phyloP scores from a whole-genome alignment of 1,284 basidiomycete species.

The Amylostereum areolatum region DNA sequence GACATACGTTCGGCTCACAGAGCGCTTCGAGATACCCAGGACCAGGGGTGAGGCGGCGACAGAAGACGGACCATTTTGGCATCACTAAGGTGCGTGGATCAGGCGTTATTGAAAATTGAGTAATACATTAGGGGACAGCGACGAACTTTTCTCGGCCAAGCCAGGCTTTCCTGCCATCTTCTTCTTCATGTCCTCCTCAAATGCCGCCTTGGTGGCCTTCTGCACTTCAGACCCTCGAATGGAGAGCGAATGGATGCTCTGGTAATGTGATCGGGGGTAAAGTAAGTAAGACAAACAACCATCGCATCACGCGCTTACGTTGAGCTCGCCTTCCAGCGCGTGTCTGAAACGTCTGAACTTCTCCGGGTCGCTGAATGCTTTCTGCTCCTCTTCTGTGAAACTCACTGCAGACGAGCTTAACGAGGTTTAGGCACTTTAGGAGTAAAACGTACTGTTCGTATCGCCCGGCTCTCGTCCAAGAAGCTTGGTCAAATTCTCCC shows the following conservation, averaged over 20 bases:
- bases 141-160: slow-evolving; percentile 50
- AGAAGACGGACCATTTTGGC: no score
- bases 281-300: no score
- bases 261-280: no score
- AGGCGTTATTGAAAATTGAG: not conserved
- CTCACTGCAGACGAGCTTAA: slow-evolving; percentile 33
- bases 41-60: slow-evolving; percentile 57
- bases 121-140: not conserved
- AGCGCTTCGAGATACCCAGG: slow-evolving; percentile 62
- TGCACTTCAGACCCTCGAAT: slow-evolving; percentile 27
- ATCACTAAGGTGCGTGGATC: not conserved
- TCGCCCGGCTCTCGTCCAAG: slow-evolving; percentile 27
- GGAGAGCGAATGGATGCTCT: not conserved
- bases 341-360: slow-evolving; percentile 45
- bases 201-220: slow-evolving; percentile 28
- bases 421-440: slow-evolving; percentile 11
- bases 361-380: slow-evolving; percentile 38
- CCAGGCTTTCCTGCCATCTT: slow-evolving; percentile 50
- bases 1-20: slow-evolving; percentile 48
- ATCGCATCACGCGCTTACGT: slow-evolving; percentile 40
- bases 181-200: slow-evolving; percentile 42
- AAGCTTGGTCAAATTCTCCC: slow-evolving; percentile 31
- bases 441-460: slow-evolving; percentile 40
- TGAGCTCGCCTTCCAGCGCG: slow-evolving; percentile 53
- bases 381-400: slow-evolving; percentile 50